Conservation (phyloP, 1,284 basidiomycete species). For the Puccinia hordei region DNA sequence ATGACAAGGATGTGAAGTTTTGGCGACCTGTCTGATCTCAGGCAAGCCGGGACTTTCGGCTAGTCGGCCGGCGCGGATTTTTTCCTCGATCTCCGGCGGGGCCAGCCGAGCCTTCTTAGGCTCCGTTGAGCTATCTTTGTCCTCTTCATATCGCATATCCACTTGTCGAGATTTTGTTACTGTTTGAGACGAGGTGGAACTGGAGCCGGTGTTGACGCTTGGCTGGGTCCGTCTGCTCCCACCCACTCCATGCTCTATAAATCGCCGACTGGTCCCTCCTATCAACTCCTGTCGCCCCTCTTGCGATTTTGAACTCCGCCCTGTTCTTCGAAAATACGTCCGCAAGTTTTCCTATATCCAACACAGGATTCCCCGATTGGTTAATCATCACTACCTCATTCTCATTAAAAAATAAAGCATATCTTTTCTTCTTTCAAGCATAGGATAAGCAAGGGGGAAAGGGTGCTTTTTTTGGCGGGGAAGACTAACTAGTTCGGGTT, state of each 20-base stretch:
- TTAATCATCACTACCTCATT: neutral
- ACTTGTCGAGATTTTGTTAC: neutral
- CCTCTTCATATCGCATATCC: neutral
- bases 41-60: neutral
- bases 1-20: constrained; percentile 9
- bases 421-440: neutral
- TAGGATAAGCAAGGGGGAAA: neutral
- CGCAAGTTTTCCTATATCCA: neutral
- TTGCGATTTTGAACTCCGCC: neutral
- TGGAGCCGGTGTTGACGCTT: neutral
- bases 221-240: neutral
- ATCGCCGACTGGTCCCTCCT: neutral
- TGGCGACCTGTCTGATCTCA: constrained; percentile 4
- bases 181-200: neutral
- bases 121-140: neutral
- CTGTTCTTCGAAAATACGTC: neutral
- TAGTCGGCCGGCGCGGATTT: neutral
- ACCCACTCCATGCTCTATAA: neutral
- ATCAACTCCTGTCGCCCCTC: neutral
- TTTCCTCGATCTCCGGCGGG: neutral
- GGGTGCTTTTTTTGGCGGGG: neutral
- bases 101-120: constrained; percentile 2
- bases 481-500: neutral
- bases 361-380: neutral
- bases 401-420: neutral